Evolutionary conservation across 75 land plant genomes (phyloP).

Genomic region (Picea sitchensis): DNA sequence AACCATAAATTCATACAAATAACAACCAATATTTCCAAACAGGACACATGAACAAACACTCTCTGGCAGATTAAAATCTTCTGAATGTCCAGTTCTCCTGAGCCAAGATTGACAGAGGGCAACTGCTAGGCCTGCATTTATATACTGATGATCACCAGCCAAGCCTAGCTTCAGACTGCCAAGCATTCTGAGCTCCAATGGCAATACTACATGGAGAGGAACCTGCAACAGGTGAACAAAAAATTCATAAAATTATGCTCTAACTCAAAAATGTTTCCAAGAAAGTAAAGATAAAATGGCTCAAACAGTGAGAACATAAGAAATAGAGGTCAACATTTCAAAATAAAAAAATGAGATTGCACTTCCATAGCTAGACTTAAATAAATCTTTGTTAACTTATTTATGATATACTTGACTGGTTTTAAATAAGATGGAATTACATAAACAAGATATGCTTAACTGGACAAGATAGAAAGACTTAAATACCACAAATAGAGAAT

Average conservation of each 20-base stretch:
- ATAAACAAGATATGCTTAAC: too few relatives aligned
- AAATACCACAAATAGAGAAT: too few relatives aligned
- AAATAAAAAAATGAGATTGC: too few relatives aligned
- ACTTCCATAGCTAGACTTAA: too few relatives aligned
- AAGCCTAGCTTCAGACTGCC: slow-evolving; percentile 56
- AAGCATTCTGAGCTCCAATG: slow-evolving; percentile 42
- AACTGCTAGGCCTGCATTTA: slow-evolving; percentile 90
- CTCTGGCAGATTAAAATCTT: slow-evolving; percentile 14
- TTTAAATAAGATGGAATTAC: too few relatives aligned
- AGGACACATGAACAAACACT: slow-evolving; percentile 6
- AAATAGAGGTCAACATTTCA: neutral
- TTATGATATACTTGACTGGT: too few relatives aligned
- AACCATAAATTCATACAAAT: neutral
- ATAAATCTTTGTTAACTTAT: too few relatives aligned
- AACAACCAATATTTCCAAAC: neutral
- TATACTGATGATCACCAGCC: slow-evolving; percentile 81
- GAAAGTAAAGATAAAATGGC: neutral
- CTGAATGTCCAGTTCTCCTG: slow-evolving; percentile 33
- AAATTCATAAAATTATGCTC: neutral
- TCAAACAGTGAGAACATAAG: neutral
- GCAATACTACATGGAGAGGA: slow-evolving; percentile 27
- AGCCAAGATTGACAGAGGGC: slow-evolving; percentile 72
- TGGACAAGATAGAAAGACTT: too few relatives aligned
- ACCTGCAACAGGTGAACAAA: neutral
- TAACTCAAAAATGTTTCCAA: neutral